These are phyloP conservation scores for Mycosphaerella arachidis DNA, from an alignment of 2,329 filamentous ascomycete genomes.

Conservation along the genomic window DNA sequence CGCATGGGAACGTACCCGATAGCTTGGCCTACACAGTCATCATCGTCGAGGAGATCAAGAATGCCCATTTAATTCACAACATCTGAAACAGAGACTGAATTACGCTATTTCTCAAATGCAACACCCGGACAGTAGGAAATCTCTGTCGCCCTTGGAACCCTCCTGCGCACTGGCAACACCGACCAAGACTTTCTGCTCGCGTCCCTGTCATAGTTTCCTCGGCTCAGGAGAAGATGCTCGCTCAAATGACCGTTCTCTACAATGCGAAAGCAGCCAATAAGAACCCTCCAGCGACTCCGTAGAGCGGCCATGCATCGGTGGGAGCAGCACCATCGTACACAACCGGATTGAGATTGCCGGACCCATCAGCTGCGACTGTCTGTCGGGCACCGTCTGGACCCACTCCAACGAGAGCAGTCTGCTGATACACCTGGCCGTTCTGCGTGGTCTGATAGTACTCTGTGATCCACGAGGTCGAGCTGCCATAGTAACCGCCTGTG, in stretches of 20 bases:
- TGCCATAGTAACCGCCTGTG: neutral
- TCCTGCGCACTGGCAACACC: too few relatives aligned
- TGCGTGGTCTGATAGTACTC: neutral
- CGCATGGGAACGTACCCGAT: too few relatives aligned
- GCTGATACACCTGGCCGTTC: neutral
- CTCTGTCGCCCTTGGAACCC: too few relatives aligned
- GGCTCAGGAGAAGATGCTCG: neutral
- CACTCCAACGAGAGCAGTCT: neutral
- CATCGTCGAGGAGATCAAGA: too few relatives aligned
- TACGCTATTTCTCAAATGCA: too few relatives aligned
- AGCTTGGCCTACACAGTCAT: too few relatives aligned
- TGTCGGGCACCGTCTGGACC: neutral
- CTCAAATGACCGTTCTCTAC: neutral
- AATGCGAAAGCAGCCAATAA: neutral
- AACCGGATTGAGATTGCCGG: neutral
- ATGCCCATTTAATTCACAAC: too few relatives aligned
- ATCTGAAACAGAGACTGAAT: too few relatives aligned
- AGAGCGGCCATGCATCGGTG: neutral
- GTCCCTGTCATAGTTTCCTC: neutral
- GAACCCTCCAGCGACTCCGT: neutral
- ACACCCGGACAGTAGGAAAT: too few relatives aligned
- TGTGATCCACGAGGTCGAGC: neutral
- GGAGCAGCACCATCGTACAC: neutral
- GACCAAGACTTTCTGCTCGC: too few relatives aligned
- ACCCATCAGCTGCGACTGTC: neutral